These are phyloP conservation scores for Fusarium sp. DNA, from an alignment of 2,329 filamentous ascomycete species.

Conservation along the genomic window DNA sequence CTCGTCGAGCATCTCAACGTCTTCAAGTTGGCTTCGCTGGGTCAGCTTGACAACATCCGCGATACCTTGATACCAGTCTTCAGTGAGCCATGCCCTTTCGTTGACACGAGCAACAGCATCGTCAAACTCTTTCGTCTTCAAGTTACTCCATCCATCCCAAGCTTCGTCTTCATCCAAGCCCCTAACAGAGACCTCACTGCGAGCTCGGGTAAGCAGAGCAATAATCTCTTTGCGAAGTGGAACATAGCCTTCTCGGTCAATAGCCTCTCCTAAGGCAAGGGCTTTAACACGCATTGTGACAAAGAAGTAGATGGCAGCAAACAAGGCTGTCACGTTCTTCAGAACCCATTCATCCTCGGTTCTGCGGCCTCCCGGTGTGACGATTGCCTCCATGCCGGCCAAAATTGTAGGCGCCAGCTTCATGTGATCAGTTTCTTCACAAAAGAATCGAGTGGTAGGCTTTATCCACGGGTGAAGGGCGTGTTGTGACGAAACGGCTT, in stretches of 20 bases:
- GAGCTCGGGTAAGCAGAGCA: conserved; percentile 54
- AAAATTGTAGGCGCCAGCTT: conserved; percentile 78
- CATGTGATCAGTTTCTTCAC: conserved; percentile 69
- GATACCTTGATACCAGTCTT: conserved; percentile 73
- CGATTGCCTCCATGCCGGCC: conserved; percentile 74
- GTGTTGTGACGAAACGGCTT: conserved; percentile 44
- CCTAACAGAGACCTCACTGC: conserved; percentile 53
- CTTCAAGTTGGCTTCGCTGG: conserved; percentile 50
- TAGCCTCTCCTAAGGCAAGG: conserved; percentile 52
- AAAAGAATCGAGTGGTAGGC: conserved; percentile 73
- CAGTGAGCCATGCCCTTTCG: conserved; percentile 66
- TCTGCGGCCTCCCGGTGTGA: conserved; percentile 56
- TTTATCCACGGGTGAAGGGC: conserved; percentile 75
- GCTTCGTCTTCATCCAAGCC: conserved; percentile 59
- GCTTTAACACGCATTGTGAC: conserved; percentile 64
- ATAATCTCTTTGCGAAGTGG: conserved; percentile 60
- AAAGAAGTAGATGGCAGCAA: conserved; percentile 72
- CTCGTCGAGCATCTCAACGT: conserved; percentile 53
- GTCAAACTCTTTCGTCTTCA: conserved; percentile 68
- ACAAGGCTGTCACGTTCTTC: conserved; percentile 63
- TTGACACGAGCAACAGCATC: conserved; percentile 70
- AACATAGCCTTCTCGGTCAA: conserved; percentile 60
- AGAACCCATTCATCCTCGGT: conserved; percentile 63
- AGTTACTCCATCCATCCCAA: conserved; percentile 65
- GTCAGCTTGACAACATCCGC: conserved; percentile 61